These are phyloP conservation scores for Arthrobotrys sinensis DNA, from an alignment of 2,329 filamentous ascomycete genomes.

Conservation along the genomic window DNA sequence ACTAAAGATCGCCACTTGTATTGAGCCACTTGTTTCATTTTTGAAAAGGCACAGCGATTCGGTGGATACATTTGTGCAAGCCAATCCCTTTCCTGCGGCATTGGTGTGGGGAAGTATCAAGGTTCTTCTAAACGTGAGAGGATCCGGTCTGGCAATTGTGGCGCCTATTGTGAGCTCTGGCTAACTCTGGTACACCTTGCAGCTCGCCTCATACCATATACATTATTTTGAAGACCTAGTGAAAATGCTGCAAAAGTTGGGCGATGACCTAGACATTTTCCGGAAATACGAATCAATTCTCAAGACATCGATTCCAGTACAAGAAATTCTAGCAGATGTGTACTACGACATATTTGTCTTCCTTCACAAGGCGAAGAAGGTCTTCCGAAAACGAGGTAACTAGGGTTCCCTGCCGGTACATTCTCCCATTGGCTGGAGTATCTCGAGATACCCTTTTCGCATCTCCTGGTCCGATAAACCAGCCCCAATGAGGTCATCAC, in stretches of 20 bases:
- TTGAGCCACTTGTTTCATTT: conserved; percentile 37
- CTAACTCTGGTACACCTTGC: conserved; percentile 17
- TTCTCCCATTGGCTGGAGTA: too few relatives aligned
- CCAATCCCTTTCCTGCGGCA: conserved; percentile 44
- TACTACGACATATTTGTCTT: conserved; percentile 36
- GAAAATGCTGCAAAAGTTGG: conserved; percentile 22
- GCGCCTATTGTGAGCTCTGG: neutral
- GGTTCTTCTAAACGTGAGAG: conserved; percentile 42
- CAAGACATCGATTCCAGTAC: neutral
- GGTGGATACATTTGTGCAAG: conserved; percentile 53
- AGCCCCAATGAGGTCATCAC: neutral
- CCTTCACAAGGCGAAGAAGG: conserved; percentile 30
- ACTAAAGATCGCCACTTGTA: conserved; percentile 24
- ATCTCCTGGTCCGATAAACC: neutral
- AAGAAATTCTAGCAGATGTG: conserved; percentile 14
- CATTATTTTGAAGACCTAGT: conserved; percentile 46
- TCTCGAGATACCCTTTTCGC: too few relatives aligned
- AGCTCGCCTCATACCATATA: conserved; percentile 44
- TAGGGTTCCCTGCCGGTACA: neutral
- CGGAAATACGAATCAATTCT: conserved; percentile 26
- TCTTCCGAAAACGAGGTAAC: conserved; percentile 26
- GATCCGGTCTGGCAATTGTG: conserved; percentile 15
- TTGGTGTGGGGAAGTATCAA: conserved; percentile 45
- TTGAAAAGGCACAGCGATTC: conserved; percentile 16
- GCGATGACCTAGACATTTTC: conserved; percentile 26